These are phyloP conservation scores for Hypoxylon sp. DNA, from an alignment of 2,329 filamentous ascomycete genomes.

Conservation along the genomic window DNA sequence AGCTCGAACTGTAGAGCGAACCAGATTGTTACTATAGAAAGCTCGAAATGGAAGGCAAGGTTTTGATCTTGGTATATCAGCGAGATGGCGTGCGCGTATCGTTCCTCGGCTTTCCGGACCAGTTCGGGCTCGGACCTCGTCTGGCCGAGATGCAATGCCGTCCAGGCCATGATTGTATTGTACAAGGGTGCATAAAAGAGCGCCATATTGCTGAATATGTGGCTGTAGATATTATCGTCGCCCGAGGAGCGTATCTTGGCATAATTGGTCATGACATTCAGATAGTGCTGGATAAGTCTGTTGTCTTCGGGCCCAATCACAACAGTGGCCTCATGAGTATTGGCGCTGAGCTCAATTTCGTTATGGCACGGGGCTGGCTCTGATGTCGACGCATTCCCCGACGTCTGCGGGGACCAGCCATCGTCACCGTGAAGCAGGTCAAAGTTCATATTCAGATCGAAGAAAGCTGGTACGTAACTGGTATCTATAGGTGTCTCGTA, in stretches of 20 bases:
- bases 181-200: slow-evolving; percentile 33
- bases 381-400: slow-evolving; percentile 6
- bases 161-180: slow-evolving; percentile 33
- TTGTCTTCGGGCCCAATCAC: slow-evolving; percentile 27
- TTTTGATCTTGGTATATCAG: slow-evolving; percentile 27
- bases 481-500: slow-evolving; percentile 14
- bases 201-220: slow-evolving; percentile 37
- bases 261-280: slow-evolving; percentile 35
- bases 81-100: slow-evolving; percentile 26
- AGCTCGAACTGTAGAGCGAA: slow-evolving; percentile 36
- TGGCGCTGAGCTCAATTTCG: slow-evolving; percentile 8
- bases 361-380: slow-evolving; percentile 10
- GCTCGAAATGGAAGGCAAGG: slow-evolving; percentile 31
- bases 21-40: slow-evolving; percentile 35
- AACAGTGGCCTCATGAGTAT: slow-evolving; percentile 21
- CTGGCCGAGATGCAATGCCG: slow-evolving; percentile 32
- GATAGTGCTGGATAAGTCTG: slow-evolving; percentile 34
- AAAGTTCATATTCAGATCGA: slow-evolving; percentile 36
- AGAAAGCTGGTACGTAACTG: slow-evolving; percentile 28
- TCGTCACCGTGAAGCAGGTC: slow-evolving; percentile 27
- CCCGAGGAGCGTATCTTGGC: slow-evolving; percentile 32
- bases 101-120: slow-evolving; percentile 29
- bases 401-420: slow-evolving; percentile 27
- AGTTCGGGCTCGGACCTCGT: slow-evolving; percentile 24
- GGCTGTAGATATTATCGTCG: slow-evolving; percentile 34